Percentiles rank a stretch among this genome's conserved stretches.
These are phyloP conservation scores for Leccinum proximum DNA, from an alignment of 1,284 basidiomycete genomes.

Conservation along the genomic window DNA sequence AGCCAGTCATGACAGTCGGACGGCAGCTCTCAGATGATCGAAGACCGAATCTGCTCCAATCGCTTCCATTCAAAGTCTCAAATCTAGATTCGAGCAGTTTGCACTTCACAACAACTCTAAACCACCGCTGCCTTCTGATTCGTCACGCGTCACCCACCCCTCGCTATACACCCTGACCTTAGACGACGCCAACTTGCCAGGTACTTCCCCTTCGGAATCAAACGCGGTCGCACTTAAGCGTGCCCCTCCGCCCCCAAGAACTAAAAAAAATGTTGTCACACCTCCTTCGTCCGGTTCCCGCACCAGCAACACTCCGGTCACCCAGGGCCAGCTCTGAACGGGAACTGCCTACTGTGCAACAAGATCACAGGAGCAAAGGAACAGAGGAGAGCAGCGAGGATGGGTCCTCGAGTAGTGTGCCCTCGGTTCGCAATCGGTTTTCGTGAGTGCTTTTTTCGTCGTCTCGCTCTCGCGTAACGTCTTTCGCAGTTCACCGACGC, in stretches of 20 bases:
- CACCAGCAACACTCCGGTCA: conserved; percentile 29
- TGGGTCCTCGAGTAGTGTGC: conserved; percentile 31
- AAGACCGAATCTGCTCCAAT: conserved; percentile 40
- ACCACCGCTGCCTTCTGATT: conserved; percentile 22
- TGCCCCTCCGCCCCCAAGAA: conserved; percentile 54
- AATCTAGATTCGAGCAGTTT: conserved; percentile 59
- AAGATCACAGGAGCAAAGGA: conserved; percentile 23
- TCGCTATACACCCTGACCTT: conserved; percentile 38
- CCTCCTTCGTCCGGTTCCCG: conserved; percentile 44
- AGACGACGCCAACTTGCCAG: too few relatives aligned
- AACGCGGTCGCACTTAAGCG: conserved; percentile 36
- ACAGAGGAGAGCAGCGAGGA: conserved; percentile 18
- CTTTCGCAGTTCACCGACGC: conserved; percentile 13
- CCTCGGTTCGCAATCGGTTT: conserved; percentile 46
- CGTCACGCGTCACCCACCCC: conserved; percentile 27
- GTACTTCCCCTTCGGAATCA: too few relatives aligned
- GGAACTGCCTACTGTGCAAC: conserved; percentile 17
- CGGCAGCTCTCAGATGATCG: conserved; percentile 33
- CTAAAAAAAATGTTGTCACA: conserved; percentile 37
- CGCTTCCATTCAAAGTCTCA: conserved; percentile 62
- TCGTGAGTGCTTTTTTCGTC: conserved; percentile 41
- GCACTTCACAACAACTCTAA: conserved; percentile 22
- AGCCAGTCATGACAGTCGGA: conserved; percentile 16
- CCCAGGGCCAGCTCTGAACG: conserved; percentile 21
- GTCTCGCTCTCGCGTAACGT: neutral